A percentile compares a stretch with the other conserved stretches of the same genome.
These are phyloP conservation scores for Zymoseptoria passerinii DNA, from an alignment of 2,329 filamentous ascomycete genomes.

Conservation along the genomic window DNA sequence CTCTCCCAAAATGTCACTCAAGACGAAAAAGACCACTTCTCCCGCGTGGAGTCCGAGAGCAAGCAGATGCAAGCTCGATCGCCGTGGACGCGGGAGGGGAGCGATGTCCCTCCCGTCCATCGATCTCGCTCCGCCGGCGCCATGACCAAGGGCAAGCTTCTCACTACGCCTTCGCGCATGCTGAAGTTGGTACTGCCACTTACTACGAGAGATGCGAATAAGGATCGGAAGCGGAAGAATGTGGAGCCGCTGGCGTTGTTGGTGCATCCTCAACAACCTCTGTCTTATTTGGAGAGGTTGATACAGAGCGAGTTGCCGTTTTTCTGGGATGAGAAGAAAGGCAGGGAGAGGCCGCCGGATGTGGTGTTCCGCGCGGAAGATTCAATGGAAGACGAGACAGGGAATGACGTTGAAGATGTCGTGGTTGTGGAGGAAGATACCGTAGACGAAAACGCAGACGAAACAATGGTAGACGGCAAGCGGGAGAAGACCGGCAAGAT, in stretches of 20 bases:
- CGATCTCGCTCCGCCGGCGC: constrained; percentile 44
- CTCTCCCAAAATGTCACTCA: constrained; percentile 38
- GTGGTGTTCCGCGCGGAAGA: constrained; percentile 77
- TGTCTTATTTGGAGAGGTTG: constrained; percentile 81
- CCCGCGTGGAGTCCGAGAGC: constrained; percentile 35
- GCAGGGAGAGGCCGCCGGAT: constrained; percentile 61
- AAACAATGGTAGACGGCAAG: constrained; percentile 45
- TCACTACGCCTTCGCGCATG: constrained; percentile 71
- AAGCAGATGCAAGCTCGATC: constrained; percentile 52
- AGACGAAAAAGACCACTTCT: constrained; percentile 41
- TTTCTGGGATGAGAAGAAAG: constrained; percentile 42
- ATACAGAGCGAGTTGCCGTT: constrained; percentile 80
- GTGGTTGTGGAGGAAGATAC: constrained; percentile 28
- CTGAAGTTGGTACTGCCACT: constrained; percentile 75
- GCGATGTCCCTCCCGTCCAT: constrained; percentile 49
- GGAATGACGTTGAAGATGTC: constrained; percentile 20
- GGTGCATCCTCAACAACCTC: constrained; percentile 79
- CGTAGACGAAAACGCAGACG: constrained; percentile 40
- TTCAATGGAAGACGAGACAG: constrained; percentile 51
- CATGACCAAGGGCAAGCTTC: constrained; percentile 66
- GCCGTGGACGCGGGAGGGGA: constrained; percentile 59
- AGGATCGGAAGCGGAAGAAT: constrained; percentile 57
- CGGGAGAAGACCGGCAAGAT: constrained; percentile 38
- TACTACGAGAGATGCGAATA: constrained; percentile 51
- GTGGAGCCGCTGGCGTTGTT: constrained; percentile 80